Evolutionary conservation across 495 filamentous ascomycete species (phyloP).

Genomic region (Echria macrotheca): DNA sequence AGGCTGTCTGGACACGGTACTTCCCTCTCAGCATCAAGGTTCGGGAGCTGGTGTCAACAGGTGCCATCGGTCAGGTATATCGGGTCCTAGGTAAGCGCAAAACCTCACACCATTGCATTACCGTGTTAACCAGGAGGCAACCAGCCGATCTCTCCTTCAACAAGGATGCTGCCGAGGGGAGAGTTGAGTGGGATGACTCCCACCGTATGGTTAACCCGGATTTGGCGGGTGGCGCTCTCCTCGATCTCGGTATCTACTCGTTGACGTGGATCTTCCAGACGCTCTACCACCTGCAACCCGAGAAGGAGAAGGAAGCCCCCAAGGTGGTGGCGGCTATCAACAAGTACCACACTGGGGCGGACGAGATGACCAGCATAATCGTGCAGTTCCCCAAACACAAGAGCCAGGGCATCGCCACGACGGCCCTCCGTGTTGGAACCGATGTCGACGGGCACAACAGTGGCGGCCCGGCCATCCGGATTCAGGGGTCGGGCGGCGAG

Average conservation of each 20-base stretch:
- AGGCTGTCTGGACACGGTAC: slow-evolving; percentile 92
- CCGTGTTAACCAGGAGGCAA: no score
- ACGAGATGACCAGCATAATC: slow-evolving; percentile 76
- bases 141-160: slow-evolving; percentile 56
- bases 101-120: no score
- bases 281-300: slow-evolving; percentile 73
- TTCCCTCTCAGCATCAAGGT: slow-evolving; percentile 79
- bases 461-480: slow-evolving; percentile 65
- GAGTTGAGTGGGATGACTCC: slow-evolving; percentile 42
- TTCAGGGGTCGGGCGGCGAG: slow-evolving; percentile 82
- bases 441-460: slow-evolving; percentile 60
- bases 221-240: slow-evolving; percentile 75
- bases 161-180: slow-evolving; percentile 33
- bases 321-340: slow-evolving; percentile 56
- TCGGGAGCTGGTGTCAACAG: slow-evolving; percentile 60
- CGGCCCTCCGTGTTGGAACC: slow-evolving; percentile 60
- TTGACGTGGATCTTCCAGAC: slow-evolving; percentile 93
- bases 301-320: slow-evolving; percentile 45
- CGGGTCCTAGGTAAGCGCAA: slow-evolving; percentile 55
- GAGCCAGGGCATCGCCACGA: slow-evolving; percentile 73
- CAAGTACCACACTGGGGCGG: slow-evolving; percentile 74
- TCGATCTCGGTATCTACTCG: slow-evolving; percentile 88
- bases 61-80: slow-evolving; percentile 70
- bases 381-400: slow-evolving; percentile 64
- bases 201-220: slow-evolving; percentile 85